Evolutionary conservation across 2,329 filamentous ascomycete species (phyloP), one percentile per base, ranked within the genome.

Genomic region (Setomelanomma holmii): DNA sequence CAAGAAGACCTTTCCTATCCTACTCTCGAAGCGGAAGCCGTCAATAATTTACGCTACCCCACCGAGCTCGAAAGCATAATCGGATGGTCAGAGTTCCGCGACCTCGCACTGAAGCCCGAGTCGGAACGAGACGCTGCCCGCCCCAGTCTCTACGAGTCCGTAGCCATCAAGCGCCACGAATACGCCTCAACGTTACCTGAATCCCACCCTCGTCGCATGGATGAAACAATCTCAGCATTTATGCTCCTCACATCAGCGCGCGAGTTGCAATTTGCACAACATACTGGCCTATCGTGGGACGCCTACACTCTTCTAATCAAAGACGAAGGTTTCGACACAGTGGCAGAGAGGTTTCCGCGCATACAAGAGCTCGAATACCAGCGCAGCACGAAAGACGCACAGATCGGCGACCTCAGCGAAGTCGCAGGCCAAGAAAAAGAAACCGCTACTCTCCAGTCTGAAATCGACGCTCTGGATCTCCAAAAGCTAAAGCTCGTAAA

Each of bases 1-100:
- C 58, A 68, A 34, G 60, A 66, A 36, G 67, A 72, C n/a, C 53
- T 72, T 16, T n/a, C n/a, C n/a, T n/a, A n/a, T n/a, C n/a, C n/a
- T n/a, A n/a, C n/a, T n/a, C n/a, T n/a, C n/a, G n/a, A n/a, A n/a
- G n/a, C n/a, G n/a, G n/a, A n/a, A n/a, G n/a, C n/a, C n/a, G n/a
- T n/a, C n/a, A n/a, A n/a, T n/a, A n/a, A n/a, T n/a, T n/a, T n/a
- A n/a, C n/a, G n/a, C n/a, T n/a, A n/a, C n/a, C n/a, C 66, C 16
- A 40, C 50, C 6, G 55, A 64, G 3, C 66, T 70, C 44, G 59
- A 69, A 33, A 56, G 57, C 14, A 58, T 56, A n/a, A 47, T 63
- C 6, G 66, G 67, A 40, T 69, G 66, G 67, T 35, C 57, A 35
- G 64, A 72, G 19, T 69, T 72, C 56, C 62, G 63, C 45, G 55